Conservation (phyloP, 441 rosid genomes). For the Breynia disticha region DNA sequence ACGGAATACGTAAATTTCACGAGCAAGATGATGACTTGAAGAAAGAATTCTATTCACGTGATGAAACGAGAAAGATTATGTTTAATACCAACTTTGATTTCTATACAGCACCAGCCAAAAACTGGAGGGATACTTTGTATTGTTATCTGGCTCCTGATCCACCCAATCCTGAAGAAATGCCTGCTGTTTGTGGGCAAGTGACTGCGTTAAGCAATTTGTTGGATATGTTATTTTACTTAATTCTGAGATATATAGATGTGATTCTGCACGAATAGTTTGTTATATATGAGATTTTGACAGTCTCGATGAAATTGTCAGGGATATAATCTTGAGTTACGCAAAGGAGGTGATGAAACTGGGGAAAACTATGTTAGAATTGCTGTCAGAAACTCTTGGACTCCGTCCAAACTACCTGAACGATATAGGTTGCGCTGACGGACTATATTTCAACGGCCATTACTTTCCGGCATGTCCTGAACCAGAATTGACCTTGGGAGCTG, state of each 20-base stretch:
- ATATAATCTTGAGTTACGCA: conserved; percentile 19
- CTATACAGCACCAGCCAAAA: conserved; percentile 23
- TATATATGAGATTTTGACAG: no score
- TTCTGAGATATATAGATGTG: no score
- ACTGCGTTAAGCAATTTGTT: no score
- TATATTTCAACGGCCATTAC: conserved; percentile 21
- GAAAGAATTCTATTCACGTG: conserved; percentile 27
- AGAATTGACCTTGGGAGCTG: conserved; percentile 20
- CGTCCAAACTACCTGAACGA: conserved; percentile 16
- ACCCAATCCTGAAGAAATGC: conserved; percentile 28
- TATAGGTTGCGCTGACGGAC: conserved; percentile 22
- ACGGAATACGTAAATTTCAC: conserved; percentile 25
- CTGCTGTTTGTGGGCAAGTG: neutral
- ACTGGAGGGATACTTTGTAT: conserved; percentile 40
- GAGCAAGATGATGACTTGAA: conserved; percentile 32
- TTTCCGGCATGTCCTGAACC: conserved; percentile 31
- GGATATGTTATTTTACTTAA: no score
- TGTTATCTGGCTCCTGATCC: conserved; percentile 31
- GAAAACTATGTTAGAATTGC: conserved; percentile 9
- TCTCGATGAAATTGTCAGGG: conserved; percentile 9
- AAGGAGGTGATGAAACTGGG: conserved; percentile 26
- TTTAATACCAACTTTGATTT: conserved; percentile 37
- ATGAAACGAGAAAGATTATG: conserved; percentile 14
- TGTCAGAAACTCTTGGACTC: conserved; percentile 30
- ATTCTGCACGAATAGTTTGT: no score